Evolutionary conservation across 1,139 yeast species (phyloP).

Genomic region (Eremothecium coryli): DNA sequence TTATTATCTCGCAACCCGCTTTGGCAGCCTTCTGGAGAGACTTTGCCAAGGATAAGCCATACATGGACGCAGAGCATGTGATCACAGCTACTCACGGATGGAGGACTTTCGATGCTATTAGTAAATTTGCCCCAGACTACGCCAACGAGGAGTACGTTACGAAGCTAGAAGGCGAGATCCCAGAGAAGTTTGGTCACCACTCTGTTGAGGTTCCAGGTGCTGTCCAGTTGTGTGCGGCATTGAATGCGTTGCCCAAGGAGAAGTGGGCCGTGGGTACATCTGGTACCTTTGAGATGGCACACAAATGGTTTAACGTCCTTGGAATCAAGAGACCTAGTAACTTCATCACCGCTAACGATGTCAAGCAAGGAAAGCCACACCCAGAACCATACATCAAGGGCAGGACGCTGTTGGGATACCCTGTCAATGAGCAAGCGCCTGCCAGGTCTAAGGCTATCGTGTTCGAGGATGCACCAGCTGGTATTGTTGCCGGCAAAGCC

Average conservation of each 20-base stretch:
- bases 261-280: constrained; percentile 81
- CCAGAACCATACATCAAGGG: constrained; percentile 73
- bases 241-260: constrained; percentile 35
- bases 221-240: constrained; percentile 41
- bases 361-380: constrained; percentile 69
- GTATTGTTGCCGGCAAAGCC: constrained; percentile 73
- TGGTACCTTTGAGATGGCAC: constrained; percentile 68
- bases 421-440: constrained; percentile 33
- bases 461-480: constrained; percentile 85
- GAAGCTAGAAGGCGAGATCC: constrained; percentile 61
- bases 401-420: constrained; percentile 49
- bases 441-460: constrained; percentile 46
- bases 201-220: constrained; percentile 75
- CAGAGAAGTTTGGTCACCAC: constrained; percentile 59
- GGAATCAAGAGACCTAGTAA: constrained; percentile 55
- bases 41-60: constrained; percentile 59
- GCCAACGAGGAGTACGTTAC: constrained; percentile 60
- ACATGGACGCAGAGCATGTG: constrained; percentile 60
- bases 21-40: constrained; percentile 76
- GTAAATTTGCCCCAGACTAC: constrained; percentile 65
- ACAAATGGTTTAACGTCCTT: constrained; percentile 67
- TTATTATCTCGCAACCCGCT: constrained; percentile 74
- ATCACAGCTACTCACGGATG: constrained; percentile 74
- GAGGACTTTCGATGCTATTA: constrained; percentile 70
- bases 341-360: constrained; percentile 75